Evolutionary conservation across 2,329 filamentous ascomycete species (phyloP).

Genomic region (Mycocentrospora acerina): DNA sequence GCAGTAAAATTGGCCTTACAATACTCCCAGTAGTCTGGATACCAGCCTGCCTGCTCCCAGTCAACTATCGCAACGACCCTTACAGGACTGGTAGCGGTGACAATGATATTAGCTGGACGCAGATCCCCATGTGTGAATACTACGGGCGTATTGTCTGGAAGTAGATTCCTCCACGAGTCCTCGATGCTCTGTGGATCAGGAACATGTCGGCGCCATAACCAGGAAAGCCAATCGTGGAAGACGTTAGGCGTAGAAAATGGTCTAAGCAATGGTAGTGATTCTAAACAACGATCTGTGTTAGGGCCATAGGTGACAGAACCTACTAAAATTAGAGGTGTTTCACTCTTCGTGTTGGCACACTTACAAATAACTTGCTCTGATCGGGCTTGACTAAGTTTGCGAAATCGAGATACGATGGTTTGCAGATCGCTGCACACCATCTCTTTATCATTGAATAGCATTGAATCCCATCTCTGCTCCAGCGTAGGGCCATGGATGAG

Average conservation of each 20-base stretch:
- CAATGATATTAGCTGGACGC: slow-evolving; percentile 37
- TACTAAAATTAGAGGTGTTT: slow-evolving; percentile 4
- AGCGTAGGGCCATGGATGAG: slow-evolving; percentile 14
- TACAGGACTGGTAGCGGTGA: slow-evolving; percentile 18
- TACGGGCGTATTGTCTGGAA: slow-evolving; percentile 31
- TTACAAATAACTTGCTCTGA: slow-evolving; percentile 8
- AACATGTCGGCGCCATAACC: slow-evolving; percentile 16
- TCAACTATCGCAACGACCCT: background rate
- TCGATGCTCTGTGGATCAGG: slow-evolving; percentile 19
- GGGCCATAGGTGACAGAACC: slow-evolving; percentile 6
- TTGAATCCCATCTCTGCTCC: slow-evolving; percentile 5
- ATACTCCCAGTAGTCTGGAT: background rate
- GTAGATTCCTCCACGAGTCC: slow-evolving; percentile 21
- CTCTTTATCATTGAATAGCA: slow-evolving; percentile 7
- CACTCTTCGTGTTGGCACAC: background rate
- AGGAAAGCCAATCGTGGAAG: slow-evolving; percentile 31
- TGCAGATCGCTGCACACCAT: slow-evolving; percentile 10
- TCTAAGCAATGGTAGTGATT: slow-evolving; percentile 17
- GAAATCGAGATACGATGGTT: background rate
- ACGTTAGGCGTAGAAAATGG: slow-evolving; percentile 12
- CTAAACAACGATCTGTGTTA: slow-evolving; percentile 7
- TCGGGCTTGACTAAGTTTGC: slow-evolving; percentile 3
- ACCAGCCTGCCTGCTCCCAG: background rate
- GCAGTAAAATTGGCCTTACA: slow-evolving; percentile 1
- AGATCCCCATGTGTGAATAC: slow-evolving; percentile 42